These are phyloP conservation scores for Mortierella sp. DNA, from an alignment of 371 early-diverging fungal genomes.

Conservation along the genomic window DNA sequence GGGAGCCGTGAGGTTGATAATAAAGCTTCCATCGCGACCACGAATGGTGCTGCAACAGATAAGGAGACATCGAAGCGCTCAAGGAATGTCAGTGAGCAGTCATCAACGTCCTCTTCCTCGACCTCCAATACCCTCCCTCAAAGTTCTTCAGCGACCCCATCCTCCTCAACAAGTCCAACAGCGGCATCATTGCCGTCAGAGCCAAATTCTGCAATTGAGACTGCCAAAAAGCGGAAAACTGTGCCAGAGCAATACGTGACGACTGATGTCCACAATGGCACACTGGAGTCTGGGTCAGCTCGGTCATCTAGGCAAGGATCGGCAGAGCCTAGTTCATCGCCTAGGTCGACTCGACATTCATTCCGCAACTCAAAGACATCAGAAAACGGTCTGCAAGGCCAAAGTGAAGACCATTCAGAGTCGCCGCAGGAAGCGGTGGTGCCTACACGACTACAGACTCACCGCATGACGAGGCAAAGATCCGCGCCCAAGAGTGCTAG, in stretches of 20 bases:
- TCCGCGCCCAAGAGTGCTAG: slow-evolving; percentile 42
- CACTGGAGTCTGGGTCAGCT: not conserved
- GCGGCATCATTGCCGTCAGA: not conserved
- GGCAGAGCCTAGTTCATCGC: slow-evolving; percentile 32
- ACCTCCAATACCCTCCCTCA: not conserved
- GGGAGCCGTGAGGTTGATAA: slow-evolving; percentile 41
- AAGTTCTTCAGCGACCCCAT: not conserved
- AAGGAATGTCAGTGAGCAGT: slow-evolving; percentile 22
- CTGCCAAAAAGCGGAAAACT: slow-evolving; percentile 28
- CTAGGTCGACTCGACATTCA: slow-evolving; percentile 52
- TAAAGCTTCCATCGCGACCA: slow-evolving; percentile 6
- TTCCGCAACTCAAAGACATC: slow-evolving; percentile 23
- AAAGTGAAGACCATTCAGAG: slow-evolving; percentile 13
- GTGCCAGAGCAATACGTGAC: not conserved
- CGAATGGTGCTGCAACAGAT: not conserved
- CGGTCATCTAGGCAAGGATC: slow-evolving; percentile 44
- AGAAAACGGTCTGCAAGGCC: slow-evolving; percentile 8
- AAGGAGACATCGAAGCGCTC: slow-evolving; percentile 33
- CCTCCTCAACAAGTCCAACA: not conserved
- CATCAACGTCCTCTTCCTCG: slow-evolving; percentile 8
- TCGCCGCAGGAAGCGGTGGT: slow-evolving; percentile 1
- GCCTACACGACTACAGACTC: slow-evolving; percentile 21
- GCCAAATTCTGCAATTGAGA: slow-evolving; percentile 5
- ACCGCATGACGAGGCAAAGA: slow-evolving; percentile 46
- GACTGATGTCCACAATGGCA: slow-evolving; percentile 10